Evolutionary conservation across 1,284 basidiomycete genomes (phyloP).

Genomic region (Cyathus olla): DNA sequence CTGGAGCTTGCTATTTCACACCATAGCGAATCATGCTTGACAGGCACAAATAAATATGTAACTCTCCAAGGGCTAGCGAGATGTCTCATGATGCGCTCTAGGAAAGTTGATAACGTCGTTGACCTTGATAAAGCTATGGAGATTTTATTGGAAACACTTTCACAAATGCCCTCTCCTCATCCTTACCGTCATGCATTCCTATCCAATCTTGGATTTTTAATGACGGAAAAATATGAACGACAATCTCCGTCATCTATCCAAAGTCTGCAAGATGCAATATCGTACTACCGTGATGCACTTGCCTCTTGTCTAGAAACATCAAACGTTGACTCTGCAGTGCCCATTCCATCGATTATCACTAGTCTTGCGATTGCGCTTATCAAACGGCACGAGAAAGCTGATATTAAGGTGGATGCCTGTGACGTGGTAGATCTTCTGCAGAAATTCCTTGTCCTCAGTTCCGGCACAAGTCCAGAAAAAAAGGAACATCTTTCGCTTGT

Average conservation of each 20-base stretch:
- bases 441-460: conserved; percentile 5
- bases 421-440: conserved; percentile 14
- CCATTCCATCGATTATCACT: conserved; percentile 5
- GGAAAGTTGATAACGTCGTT: conserved; percentile 5
- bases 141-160: conserved; percentile 12
- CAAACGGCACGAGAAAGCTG: conserved; percentile 8
- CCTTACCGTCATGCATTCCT: conserved; percentile 1
- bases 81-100: conserved; percentile 14
- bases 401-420: conserved; percentile 6
- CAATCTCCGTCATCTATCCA: conserved; percentile 8
- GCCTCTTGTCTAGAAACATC: neutral
- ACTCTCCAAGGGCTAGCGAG: conserved; percentile 11
- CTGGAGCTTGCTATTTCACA: neutral
- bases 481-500: conserved; percentile 9
- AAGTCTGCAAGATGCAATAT: conserved; percentile 21
- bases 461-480: conserved; percentile 18
- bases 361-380: conserved; percentile 18
- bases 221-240: conserved; percentile 14
- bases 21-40: neutral
- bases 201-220: conserved; percentile 12
- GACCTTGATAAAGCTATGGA: conserved; percentile 23
- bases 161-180: conserved; percentile 1
- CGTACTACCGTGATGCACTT: conserved; percentile 12
- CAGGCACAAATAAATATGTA: conserved; percentile 11
- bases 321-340: conserved; percentile 5